Evolutionary conservation across 768 basidiomycete genomes (phyloP), one percentile per base, ranked within the genome.

Genomic region (Hortiboletus campestris): DNA sequence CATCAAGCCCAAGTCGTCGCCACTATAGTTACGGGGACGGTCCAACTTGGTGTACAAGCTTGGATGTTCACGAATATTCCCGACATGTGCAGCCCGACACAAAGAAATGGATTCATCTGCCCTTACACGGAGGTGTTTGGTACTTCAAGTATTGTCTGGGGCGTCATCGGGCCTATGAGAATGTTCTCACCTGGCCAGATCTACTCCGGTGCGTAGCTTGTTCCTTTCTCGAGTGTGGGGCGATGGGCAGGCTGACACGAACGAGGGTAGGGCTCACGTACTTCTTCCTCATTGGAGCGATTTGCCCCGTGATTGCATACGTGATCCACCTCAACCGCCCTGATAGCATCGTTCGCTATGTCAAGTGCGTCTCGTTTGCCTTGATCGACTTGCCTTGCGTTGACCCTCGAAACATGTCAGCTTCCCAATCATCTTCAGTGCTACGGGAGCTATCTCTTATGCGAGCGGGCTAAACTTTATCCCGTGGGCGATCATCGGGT

Each of bases 281-380:
- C 68, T 91, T 89, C 75, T 94, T 94, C 86, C 79, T 91, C 54
- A 65, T 88, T 53, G 92, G 92, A n/a, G 79, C 84, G 47, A 12
- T 85, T 47, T 78, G 80, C 49, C 91, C 91, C 0, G 29, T 80
- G 53, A 51, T 80, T 46, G 76, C 80, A 38, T 91, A 80, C 64
- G 56, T 84, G 57, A 62, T 86, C 55, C 73, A 78, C 49, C 70
- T 77, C 63, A 80, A 76, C 63, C 93, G 79, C 75, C 87, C 89
- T n/a, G 80, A 85, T 54, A 77, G 79, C 65, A 80, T 76, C 63
- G 62, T 84, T 46, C 80, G 81, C 59, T 85, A 83, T 65, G 65
- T 88, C 77, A 88, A 88, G 81, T 85, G 63, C 58, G 81, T 75
- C 10, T n/a, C 53, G n/a, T 8, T 31, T 8, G 2, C 28, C 9